Evolutionary conservation across 768 basidiomycete species (phyloP), one percentile per base, ranked within the genome.

Genomic region (Chalciporus pseudorubinellus): DNA sequence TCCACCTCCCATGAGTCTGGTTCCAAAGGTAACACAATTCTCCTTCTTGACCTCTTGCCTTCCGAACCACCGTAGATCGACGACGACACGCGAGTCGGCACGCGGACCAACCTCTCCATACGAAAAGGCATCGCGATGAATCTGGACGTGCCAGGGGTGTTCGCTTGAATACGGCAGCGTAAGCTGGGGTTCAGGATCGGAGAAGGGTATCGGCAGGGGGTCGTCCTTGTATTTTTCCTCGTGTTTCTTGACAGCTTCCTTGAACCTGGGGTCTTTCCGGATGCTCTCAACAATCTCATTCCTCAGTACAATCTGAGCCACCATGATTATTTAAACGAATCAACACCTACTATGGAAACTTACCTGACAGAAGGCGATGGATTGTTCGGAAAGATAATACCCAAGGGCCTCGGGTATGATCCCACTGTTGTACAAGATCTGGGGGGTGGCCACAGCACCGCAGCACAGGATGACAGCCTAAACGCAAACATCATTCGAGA

Each of bases 111-210:
- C 59, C 5, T 62, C 70, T 42, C 71, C 71, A 52, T 72, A 72
- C 38, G 55, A 55, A 55, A 72, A 72, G 5, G 70, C 70, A 44
- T 72, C 71, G 26, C 68, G 65, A 41, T 72, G 70, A 29, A 72
- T 68, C 52, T 71, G 66, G 19, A 59, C 56, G 55, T 71, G 69
- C 66, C 68, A 71, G 4, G 66, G 69, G 24, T 57, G 56, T 45
- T 54, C 39, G 20, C 4, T 16, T 18, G n/a, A 12, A 33, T 39
- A 49, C 19, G 62, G 64, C 13, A 61, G 61, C 12, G 55, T 62
- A 3, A 70, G 64, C 48, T 70, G 69, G 16, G 69, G 70, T 53
- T 71, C 70, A n/a, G 61, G 62, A 28, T 69, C 63, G 11, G 59
- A 40, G 55, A 63, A 62, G 4, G 67, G 65, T 46, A 56, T 65